Percentiles rank a stretch among this genome's conserved stretches.
Conservation (phyloP, 225 moss, liverwort and hornwort genomes). For the Thuidium tamariscinum region DNA sequence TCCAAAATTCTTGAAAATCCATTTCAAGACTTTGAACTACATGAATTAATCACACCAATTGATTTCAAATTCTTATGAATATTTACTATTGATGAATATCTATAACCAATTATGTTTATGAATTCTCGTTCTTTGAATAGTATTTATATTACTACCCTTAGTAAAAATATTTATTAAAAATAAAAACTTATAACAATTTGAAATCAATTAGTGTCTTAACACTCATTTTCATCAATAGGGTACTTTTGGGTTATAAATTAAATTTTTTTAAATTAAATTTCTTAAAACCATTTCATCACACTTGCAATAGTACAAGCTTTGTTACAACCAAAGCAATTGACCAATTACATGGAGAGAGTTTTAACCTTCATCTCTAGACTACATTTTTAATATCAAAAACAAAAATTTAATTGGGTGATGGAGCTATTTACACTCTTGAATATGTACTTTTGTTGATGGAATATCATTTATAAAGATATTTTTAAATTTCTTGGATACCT, state of each 20-base stretch:
- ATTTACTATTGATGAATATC: no score
- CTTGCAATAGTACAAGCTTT: neutral
- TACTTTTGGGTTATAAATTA: no score
- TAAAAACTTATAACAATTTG: neutral
- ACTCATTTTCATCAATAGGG: no score
- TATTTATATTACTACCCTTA: neutral
- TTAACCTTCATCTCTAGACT: neutral
- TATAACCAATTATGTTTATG: no score
- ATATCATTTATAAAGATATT: neutral
- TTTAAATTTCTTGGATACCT: neutral
- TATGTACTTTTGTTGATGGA: neutral
- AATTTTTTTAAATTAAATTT: no score
- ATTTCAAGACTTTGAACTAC: neutral
- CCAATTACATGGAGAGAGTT: fast-evolving
- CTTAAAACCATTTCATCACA: neutral
- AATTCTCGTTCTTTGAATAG: neutral
- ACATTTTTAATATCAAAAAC: no score
- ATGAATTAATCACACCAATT: fast-evolving
- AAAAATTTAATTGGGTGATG: neutral
- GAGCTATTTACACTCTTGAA: neutral
- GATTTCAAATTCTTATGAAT: neutral
- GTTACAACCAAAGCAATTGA: fast-evolving
- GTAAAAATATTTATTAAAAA: neutral
- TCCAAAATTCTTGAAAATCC: neutral
- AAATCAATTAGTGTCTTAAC: fast-evolving